Evolutionary conservation across 2,329 filamentous ascomycete species (phyloP).

Genomic region (Exophiala aquamarina): DNA sequence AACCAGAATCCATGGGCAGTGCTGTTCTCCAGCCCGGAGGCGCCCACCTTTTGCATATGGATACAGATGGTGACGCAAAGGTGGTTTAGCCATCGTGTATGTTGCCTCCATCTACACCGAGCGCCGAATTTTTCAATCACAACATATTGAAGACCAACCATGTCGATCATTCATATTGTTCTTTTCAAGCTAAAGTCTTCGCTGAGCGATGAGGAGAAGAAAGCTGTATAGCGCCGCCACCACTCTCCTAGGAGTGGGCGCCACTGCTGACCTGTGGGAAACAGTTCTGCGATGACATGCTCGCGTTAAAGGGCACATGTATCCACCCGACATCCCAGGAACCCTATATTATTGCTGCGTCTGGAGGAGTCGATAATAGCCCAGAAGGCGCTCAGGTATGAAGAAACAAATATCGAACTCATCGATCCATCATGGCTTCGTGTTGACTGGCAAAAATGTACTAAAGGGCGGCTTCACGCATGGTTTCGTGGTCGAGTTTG

Average conservation of each 20-base stretch:
- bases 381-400: constrained; percentile 60
- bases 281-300: constrained; percentile 58
- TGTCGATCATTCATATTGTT: constrained; percentile 69
- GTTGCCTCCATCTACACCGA: too few relatives aligned
- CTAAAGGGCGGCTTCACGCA: constrained; percentile 64
- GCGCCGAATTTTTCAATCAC: too few relatives aligned
- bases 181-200: constrained; percentile 64
- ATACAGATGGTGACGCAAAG: too few relatives aligned
- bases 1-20: too few relatives aligned
- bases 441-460: background rate
- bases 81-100: too few relatives aligned
- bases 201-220: constrained; percentile 49
- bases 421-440: constrained; percentile 4
- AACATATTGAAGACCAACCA: constrained; percentile 42
- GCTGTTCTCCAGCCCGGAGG: too few relatives aligned
- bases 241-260: too few relatives aligned
- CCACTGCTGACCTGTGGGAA: too few relatives aligned
- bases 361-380: constrained; percentile 63
- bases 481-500: constrained; percentile 68
- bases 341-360: constrained; percentile 60
- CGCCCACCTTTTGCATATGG: too few relatives aligned
- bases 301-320: constrained; percentile 59
- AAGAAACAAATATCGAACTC: background rate
- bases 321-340: constrained; percentile 58
- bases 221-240: too few relatives aligned